phyloP scores from a whole-genome alignment of 768 basidiomycete genomes.

The Leccinellum albellum region DNA sequence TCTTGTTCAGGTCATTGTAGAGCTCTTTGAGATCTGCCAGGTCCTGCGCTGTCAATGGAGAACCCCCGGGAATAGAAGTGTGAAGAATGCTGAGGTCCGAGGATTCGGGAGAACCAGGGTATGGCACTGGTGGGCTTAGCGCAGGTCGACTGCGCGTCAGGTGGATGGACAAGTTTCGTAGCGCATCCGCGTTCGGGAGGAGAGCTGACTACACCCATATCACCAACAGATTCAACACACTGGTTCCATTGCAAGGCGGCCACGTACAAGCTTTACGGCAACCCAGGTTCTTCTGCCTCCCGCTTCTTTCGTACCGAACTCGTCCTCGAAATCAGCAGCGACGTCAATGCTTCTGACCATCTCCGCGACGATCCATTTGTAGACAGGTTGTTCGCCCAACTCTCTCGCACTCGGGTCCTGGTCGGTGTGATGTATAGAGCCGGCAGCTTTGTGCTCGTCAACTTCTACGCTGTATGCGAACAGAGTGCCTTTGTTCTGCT shows the following conservation, averaged over 20 bases:
- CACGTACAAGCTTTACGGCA: slow-evolving; percentile 74
- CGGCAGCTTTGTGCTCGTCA: slow-evolving; percentile 53
- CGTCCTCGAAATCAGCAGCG: slow-evolving; percentile 77
- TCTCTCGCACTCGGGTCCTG: slow-evolving; percentile 1
- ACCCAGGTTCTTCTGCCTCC: slow-evolving; percentile 69
- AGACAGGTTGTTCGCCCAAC: slow-evolving; percentile 30
- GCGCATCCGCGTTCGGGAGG: slow-evolving; percentile 55
- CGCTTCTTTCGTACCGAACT: slow-evolving; percentile 20
- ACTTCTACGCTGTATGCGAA: slow-evolving; percentile 88
- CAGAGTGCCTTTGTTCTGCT: slow-evolving; percentile 67
- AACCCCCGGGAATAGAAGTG: slow-evolving; percentile 9
- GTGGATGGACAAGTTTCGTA: slow-evolving; percentile 60
- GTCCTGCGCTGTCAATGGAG: slow-evolving; percentile 50
- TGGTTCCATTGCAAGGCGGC: not conserved
- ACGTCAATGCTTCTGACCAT: slow-evolving; percentile 74
- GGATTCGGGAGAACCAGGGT: slow-evolving; percentile 63
- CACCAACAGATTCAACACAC: not conserved
- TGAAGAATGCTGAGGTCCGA: slow-evolving; percentile 57
- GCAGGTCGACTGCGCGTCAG: slow-evolving; percentile 43
- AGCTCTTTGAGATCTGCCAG: slow-evolving; percentile 58
- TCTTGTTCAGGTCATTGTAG: slow-evolving; percentile 54
- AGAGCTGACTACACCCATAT: slow-evolving; percentile 55
- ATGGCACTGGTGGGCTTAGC: slow-evolving; percentile 41
- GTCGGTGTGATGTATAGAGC: slow-evolving; percentile 4
- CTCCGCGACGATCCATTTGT: slow-evolving; percentile 70